Base-by-base conservation (phyloP, 345 rosid genomes). In the Eucalyptus albens region DNA sequence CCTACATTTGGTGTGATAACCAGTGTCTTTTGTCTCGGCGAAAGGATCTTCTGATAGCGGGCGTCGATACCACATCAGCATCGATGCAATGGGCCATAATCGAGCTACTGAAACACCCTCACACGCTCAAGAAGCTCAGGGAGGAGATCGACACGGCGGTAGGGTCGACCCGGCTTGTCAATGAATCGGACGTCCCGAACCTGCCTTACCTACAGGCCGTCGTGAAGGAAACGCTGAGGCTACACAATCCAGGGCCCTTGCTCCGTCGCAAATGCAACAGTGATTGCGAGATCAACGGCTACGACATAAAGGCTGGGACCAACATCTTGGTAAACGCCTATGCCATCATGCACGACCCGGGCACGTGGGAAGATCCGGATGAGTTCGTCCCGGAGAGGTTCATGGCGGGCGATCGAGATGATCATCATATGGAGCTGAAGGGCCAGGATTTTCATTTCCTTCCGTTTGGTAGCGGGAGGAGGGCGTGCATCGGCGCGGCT, bases 381-480 rank as follows among this genome's bases (percentile, higher is more conserved):
- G 59, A 67, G 55, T 92, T 92, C 56, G 37, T 69, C 22, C 93
- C 92, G 42, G 93, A 90, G 88, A 90, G 93, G 81, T 92, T 92
- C 88, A 51, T 90, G 83, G 60, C 29, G 44, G 47, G 29, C 40
- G 83, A 40, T 24, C 29, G 47, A 7, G 83, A 82, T 82, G 37
- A 88, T 67, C 90, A 69, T 16, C 87, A 81, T 8, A 86, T 88
- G 91, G 92, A 90, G 45, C 72, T 89, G 51, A 89, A 91, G 86
- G 93, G 95, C 24, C 92, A 90, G 55, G 92, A 92, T 87, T 87
- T 89, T 44, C 86, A 69, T 55, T 92, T 87, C 90, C 87, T 92
- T 55, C 94, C 94, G 27, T 92, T 94, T 42, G 95, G 93, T 15
- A 91, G 93, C 21, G 95, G 94, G 50, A 89, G 94, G 90, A 89